Evolutionary conservation across 352 stramenopile genomes (phyloP), one percentile per base, ranked within the genome.

Genomic region (Aphanomyces invadans): DNA sequence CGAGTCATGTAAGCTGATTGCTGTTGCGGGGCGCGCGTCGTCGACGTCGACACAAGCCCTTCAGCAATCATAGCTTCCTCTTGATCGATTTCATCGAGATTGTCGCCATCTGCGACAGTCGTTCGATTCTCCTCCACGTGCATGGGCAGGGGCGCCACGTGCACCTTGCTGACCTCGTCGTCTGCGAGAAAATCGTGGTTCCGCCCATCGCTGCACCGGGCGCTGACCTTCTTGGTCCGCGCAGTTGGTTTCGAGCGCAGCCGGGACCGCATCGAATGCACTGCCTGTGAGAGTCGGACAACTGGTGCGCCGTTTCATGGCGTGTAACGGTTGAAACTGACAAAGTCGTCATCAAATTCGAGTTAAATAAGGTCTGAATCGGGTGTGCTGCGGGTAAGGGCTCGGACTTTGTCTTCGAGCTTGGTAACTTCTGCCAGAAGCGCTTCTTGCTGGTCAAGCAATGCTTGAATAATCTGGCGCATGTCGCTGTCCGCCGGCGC

Each of bases 1-100:
- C 81, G 79, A 56, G 72, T 73, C 83, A 92, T 92, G 73, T 90
- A 92, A 0, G 83, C 63, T 1, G 83, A 91, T 38, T 26, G 60
- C 9, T 59, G 12, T 19, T 57, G 7, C 49, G 33, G 0, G 11
- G 42, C 2, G 4, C 12, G 1, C 45, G 15, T 53, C 25, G 32
- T 1, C 4, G 57, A 19, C 23, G 26, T 12, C 26, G 4, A 11
- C 33, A 45, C 25, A 39, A 67, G 7, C 26, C 33, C 46, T 36
- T 46, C 33, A 7, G 26, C 46, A 33, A 60, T 60, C 11, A 3
- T 17, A 11, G 9, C 28, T 29, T 59, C 60, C n/a, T n/a, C n/a
- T 11, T 45, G 21, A 21, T 46, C 46, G 25, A 39, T 36, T 39
- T 29, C 46, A 2, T 65, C 57, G 11, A 53, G 11, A 23, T 9